Conservation (phyloP, 306 rosid genomes). For the Cicer yamashitae region DNA sequence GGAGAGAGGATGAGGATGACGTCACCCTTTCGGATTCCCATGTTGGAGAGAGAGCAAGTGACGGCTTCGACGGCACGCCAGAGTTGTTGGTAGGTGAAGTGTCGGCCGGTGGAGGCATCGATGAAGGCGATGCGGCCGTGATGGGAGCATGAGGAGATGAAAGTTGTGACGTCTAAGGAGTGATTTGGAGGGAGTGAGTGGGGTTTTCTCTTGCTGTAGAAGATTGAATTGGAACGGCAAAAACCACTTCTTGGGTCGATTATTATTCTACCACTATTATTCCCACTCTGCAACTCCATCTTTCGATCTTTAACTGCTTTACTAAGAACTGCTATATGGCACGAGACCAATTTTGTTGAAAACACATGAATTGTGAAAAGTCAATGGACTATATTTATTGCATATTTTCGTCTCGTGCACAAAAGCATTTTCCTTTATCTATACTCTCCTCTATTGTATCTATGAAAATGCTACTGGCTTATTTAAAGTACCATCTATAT, state of each 20-base stretch:
- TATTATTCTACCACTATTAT: background rate
- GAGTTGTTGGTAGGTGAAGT: constrained; percentile 64
- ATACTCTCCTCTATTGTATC: too few species aligned
- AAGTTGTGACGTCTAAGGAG: constrained; percentile 68
- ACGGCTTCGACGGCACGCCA: constrained; percentile 73
- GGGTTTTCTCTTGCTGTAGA: constrained; percentile 74
- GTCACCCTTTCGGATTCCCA: constrained; percentile 76
- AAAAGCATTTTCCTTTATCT: too few species aligned
- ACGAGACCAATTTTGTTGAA: too few species aligned
- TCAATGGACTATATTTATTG: too few species aligned
- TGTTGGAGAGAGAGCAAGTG: constrained; percentile 58
- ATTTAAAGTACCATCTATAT: too few species aligned
- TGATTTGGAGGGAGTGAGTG: constrained; percentile 64
- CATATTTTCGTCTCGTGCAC: too few species aligned
- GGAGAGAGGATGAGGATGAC: constrained; percentile 87
- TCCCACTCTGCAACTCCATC: background rate
- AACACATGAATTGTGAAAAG: too few species aligned
- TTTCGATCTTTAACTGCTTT: background rate
- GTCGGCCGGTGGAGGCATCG: constrained; percentile 76
- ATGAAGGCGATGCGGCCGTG: constrained; percentile 71
- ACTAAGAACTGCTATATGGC: too few species aligned
- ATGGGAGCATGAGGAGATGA: constrained; percentile 84
- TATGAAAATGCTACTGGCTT: too few species aligned
- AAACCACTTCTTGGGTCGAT: constrained; percentile 69
- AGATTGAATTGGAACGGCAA: constrained; percentile 64